These are phyloP conservation scores for Diaporthe sp. DNA, from an alignment of 2,329 filamentous ascomycete genomes.

Conservation along the genomic window DNA sequence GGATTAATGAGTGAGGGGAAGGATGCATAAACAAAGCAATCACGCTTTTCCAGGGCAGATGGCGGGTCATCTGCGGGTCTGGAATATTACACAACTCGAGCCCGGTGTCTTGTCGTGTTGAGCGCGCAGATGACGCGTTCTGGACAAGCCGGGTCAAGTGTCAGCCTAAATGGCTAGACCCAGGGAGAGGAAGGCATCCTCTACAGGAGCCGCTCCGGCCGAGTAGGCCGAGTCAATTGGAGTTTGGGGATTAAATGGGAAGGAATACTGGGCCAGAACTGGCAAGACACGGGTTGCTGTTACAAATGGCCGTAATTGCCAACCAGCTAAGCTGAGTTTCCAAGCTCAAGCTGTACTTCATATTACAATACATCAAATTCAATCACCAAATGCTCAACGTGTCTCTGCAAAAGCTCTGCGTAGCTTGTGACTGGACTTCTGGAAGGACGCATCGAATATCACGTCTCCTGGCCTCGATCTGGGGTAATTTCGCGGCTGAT, in stretches of 20 bases:
- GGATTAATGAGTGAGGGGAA: not conserved
- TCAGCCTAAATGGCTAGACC: not conserved
- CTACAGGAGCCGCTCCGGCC: slow-evolving; percentile 25
- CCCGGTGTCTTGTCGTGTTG: not conserved
- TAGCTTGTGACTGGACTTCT: not conserved
- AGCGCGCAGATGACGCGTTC: slow-evolving; percentile 23
- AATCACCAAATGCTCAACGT: not conserved
- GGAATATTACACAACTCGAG: slow-evolving; percentile 10
- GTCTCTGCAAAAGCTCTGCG: not conserved
- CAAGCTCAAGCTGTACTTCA: slow-evolving; percentile 16
- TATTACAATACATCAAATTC: slow-evolving; percentile 6
- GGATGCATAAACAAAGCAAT: slow-evolving; percentile 15
- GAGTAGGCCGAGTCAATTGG: slow-evolving; percentile 1
- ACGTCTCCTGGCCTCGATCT: not conserved
- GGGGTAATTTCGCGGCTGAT: not conserved
- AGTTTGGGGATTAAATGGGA: not conserved
- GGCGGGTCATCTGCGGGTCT: not conserved
- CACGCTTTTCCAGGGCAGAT: slow-evolving; percentile 12
- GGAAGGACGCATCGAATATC: not conserved
- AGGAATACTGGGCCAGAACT: slow-evolving; percentile 3
- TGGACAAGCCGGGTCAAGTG: slow-evolving; percentile 13
- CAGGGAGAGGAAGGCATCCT: slow-evolving; percentile 16
- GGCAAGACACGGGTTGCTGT: slow-evolving; percentile 23
- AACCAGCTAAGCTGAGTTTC: slow-evolving; percentile 14
- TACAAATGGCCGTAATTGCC: not conserved